These are phyloP conservation scores for Pseudogymnoascus sp. DNA, from an alignment of 2,329 filamentous ascomycete species.

Conservation along the genomic window DNA sequence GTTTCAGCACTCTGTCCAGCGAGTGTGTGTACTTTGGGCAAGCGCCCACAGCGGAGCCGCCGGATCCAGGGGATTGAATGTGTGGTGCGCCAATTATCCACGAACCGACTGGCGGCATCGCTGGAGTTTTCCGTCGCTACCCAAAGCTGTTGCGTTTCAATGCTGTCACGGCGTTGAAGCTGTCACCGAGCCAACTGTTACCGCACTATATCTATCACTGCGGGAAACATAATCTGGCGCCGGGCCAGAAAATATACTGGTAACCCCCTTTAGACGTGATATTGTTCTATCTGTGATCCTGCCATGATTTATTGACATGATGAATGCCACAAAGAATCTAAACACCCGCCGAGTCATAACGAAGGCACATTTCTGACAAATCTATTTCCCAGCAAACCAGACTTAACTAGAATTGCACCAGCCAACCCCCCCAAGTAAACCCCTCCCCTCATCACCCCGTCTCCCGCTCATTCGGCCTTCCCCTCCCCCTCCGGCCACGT, in stretches of 20 bases:
- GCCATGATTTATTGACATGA: background rate
- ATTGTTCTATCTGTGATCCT: no score
- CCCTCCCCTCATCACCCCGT: background rate
- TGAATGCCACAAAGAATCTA: background rate
- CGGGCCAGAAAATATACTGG: no score
- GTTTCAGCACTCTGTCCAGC: no score
- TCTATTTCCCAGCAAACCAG: background rate
- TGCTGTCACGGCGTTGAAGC: background rate
- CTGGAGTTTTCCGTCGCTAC: no score
- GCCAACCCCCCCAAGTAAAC: background rate
- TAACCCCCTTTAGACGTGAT: no score
- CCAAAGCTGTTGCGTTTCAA: background rate
- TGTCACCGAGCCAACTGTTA: background rate
- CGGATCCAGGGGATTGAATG: no score
- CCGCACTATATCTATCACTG: no score
- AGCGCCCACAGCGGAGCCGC: no score
- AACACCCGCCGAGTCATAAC: background rate
- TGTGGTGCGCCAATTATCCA: no score
- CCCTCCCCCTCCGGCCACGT: constrained; percentile 17
- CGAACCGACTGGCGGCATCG: no score
- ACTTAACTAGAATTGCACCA: background rate
- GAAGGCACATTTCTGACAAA: background rate
- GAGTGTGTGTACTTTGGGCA: no score
- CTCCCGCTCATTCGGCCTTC: background rate
- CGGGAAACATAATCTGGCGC: no score